Base-by-base conservation (phyloP, 2,329 filamentous ascomycete genomes). In the Aspergillus hortae region DNA sequence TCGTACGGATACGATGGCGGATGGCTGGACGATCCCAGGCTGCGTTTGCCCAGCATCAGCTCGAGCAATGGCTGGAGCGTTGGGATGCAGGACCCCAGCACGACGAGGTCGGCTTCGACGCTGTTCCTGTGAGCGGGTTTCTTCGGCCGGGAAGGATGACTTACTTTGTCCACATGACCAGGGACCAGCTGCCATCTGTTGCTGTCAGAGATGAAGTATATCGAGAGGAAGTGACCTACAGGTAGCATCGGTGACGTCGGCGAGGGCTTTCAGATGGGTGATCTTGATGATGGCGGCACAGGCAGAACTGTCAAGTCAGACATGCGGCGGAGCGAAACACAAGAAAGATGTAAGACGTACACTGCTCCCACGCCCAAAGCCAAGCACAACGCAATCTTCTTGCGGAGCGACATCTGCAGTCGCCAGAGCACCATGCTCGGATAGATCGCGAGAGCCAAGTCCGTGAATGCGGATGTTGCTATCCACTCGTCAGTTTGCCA, bases 101-200 rank as follows among this genome's bases (percentile, higher is more conserved):
- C 61, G 52, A 68, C 61, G 17, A 64, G 55, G 48, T 67, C 58
- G 11, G 62, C 64, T 58, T 70, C 67, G 36, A 70, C 59, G 46
- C 64, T 65, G 23, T 40, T 40, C 19, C 11, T 12, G 21, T 47
- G 10, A 23, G 35, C 17, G 23, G 23, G 23, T 6, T 6, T 23
- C 23, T 23, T 6, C 23, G 23, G 23, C 23, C 6, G 23, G 23
- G 4, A 23, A 6, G 5, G 23, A 23, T 6, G 23, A 48, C 59
- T 41, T 65, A 75, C 74, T 70, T 67, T 5, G 75, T 77, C 75
- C 75, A 78, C 27, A 77, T 68, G 1, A 76, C 66, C 6, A 77
- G 62, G 21, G 75, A 68, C 71, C 66, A 44, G 61, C 61, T 68
- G 36, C 17, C 59, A 62, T 53, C 63, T 17, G 12, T 43, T 46